Percentiles rank a stretch among this genome's conserved stretches.
phyloP scores from a whole-genome alignment of 257 asterid species.

The Penstemon newberryi region DNA sequence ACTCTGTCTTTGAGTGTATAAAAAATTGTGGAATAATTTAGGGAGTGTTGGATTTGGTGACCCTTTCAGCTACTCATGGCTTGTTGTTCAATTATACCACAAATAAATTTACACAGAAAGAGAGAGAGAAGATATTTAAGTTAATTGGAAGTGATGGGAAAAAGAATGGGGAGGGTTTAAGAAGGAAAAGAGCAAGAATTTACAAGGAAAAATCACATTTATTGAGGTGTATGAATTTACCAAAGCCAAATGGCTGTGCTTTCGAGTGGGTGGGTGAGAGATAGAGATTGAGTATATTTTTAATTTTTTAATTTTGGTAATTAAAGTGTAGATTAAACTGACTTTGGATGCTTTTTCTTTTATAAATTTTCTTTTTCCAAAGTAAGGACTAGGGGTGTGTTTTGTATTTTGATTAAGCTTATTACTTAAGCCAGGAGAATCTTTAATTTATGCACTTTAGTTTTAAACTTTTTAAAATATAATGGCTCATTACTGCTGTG shows the following conservation, averaged over 20 bases:
- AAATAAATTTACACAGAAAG: not conserved
- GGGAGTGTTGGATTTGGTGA: slow-evolving; percentile 39
- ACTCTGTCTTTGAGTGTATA: too few species aligned
- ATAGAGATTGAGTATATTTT: too few species aligned
- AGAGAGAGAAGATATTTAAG: not conserved
- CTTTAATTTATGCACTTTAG: too few species aligned
- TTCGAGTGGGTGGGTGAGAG: too few species aligned
- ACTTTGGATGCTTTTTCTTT: not conserved
- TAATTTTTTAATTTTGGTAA: too few species aligned
- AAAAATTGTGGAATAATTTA: not conserved
- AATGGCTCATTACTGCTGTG: too few species aligned
- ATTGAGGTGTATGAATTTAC: not conserved
- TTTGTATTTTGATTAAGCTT: too few species aligned
- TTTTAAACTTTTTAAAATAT: too few species aligned
- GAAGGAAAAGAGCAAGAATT: slow-evolving; percentile 21
- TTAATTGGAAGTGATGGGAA: slow-evolving; percentile 4
- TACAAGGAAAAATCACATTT: slow-evolving; percentile 2
- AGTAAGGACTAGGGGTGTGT: not conserved
- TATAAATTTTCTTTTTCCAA: not conserved
- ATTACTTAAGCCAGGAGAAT: too few species aligned
- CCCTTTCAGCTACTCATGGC: slow-evolving; percentile 25
- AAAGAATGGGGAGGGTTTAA: slow-evolving; percentile 3
- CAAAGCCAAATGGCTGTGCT: too few species aligned
- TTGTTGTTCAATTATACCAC: slow-evolving; percentile 3
- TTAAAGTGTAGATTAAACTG: too few species aligned